Evolutionary conservation across 2,329 filamentous ascomycete genomes (phyloP).

Genomic region (Bipolaris cookei): DNA sequence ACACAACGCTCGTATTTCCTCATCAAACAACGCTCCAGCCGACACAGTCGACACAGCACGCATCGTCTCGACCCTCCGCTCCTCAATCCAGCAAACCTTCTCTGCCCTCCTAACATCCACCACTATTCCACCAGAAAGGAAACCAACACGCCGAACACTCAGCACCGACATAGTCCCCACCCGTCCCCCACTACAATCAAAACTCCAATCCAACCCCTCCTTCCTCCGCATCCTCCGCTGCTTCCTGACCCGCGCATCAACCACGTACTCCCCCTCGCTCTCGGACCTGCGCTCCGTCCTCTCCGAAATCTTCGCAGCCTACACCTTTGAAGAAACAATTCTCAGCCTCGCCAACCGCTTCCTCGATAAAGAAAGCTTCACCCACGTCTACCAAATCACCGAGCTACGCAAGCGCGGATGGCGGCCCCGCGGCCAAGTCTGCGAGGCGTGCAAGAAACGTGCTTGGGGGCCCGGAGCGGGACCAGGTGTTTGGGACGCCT

Average conservation of each 20-base stretch:
- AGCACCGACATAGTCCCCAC: conserved; percentile 23
- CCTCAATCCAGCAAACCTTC: conserved; percentile 87
- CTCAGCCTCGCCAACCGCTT: conserved; percentile 83
- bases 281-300: conserved; percentile 86
- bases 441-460: conserved; percentile 81
- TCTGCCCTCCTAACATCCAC: conserved; percentile 82
- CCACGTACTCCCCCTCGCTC: conserved; percentile 77
- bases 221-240: conserved; percentile 89
- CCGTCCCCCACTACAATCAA: conserved; percentile 36
- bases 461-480: conserved; percentile 90
- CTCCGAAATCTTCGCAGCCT: conserved; percentile 89
- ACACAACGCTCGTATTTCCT: conserved; percentile 39
- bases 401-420: conserved; percentile 82
- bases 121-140: conserved; percentile 37
- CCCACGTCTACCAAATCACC: conserved; percentile 77
- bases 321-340: conserved; percentile 92
- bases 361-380: conserved; percentile 86
- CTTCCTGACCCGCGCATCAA: conserved; percentile 83
- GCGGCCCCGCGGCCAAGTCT: conserved; percentile 84
- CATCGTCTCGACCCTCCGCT: conserved; percentile 72
- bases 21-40: conserved; percentile 22
- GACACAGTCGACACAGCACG: conserved; percentile 62
- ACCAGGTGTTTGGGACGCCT: conserved; percentile 77
- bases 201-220: conserved; percentile 65
- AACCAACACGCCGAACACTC: conserved; percentile 28